Conservation (phyloP, 805 yeast species). For the Kodamaea hsintzibuensis region DNA sequence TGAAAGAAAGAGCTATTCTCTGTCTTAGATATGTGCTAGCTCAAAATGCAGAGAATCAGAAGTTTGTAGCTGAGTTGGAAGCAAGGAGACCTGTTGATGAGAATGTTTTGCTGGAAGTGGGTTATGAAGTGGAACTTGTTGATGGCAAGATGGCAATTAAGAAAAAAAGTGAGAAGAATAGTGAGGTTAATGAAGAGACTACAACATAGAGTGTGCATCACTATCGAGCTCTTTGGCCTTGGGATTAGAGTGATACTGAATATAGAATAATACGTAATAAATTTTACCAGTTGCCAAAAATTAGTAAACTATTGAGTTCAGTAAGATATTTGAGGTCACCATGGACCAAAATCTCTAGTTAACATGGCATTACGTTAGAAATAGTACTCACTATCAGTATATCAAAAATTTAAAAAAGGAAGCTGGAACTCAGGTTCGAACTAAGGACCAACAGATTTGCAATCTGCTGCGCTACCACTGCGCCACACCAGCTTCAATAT, state of each 20-base stretch:
- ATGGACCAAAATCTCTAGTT: too few relatives aligned
- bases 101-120: constrained; percentile 61
- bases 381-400: not conserved
- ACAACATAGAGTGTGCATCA: too few relatives aligned
- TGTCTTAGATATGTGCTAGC: constrained; percentile 71
- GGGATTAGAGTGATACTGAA: too few relatives aligned
- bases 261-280: too few relatives aligned
- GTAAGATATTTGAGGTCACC: too few relatives aligned
- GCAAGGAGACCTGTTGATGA: constrained; percentile 66
- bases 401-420: constrained; percentile 26
- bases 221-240: too few relatives aligned
- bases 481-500: constrained; percentile 68
- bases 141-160: constrained; percentile 70
- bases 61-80: constrained; percentile 72
- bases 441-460: constrained; percentile 99
- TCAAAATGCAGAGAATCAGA: constrained; percentile 69
- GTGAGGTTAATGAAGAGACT: not conserved
- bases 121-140: constrained; percentile 70
- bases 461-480: constrained; percentile 99
- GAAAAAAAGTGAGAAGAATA: constrained; percentile 31
- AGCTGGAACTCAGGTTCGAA: constrained; percentile 94
- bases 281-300: too few relatives aligned
- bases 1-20: constrained; percentile 79
- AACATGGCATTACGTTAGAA: too few relatives aligned
- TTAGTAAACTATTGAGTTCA: too few relatives aligned